A percentile compares a stretch with the other conserved stretches of the same genome.
phyloP scores from a whole-genome alignment of 768 basidiomycete species.

The Tulasnella sp. region DNA sequence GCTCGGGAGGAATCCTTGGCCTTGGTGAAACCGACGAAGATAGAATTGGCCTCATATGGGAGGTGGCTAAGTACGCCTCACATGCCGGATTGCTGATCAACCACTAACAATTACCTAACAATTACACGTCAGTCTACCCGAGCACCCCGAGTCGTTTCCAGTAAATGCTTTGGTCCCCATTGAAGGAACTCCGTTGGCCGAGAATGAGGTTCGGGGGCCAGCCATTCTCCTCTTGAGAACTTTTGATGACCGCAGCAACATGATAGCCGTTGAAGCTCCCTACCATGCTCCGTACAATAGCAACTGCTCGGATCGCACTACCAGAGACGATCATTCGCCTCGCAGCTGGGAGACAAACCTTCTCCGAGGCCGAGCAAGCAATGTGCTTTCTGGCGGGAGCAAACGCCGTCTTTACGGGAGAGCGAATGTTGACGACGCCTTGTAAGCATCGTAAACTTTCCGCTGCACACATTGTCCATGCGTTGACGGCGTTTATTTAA shows the following conservation, averaged over 20 bases:
- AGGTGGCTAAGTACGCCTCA: slow-evolving; percentile 75
- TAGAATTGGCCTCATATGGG: slow-evolving; percentile 88
- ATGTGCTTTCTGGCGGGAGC: slow-evolving; percentile 99
- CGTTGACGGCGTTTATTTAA: slow-evolving; percentile 27
- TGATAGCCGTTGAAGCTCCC: slow-evolving; percentile 73
- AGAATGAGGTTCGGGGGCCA: slow-evolving; percentile 65
- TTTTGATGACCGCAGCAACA: slow-evolving; percentile 8
- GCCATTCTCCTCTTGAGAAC: not conserved
- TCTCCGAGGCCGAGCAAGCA: slow-evolving; percentile 87
- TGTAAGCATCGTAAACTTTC: slow-evolving; percentile 50
- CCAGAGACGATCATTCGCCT: slow-evolving; percentile 92
- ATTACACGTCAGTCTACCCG: slow-evolving; percentile 61
- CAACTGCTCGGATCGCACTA: slow-evolving; percentile 88
- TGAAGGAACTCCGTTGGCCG: slow-evolving; percentile 86
- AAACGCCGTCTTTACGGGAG: slow-evolving; percentile 98
- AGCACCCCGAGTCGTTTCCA: slow-evolving; percentile 98
- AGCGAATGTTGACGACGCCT: slow-evolving; percentile 94
- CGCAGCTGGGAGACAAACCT: slow-evolving; percentile 86
- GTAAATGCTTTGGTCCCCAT: slow-evolving; percentile 98
- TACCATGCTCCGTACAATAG: slow-evolving; percentile 86
- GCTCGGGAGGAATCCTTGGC: slow-evolving; percentile 93
- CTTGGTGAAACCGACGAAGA: slow-evolving; percentile 88
- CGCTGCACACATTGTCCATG: not conserved
- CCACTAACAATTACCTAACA: not conserved
- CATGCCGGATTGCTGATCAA: slow-evolving; percentile 19